Percentiles rank a stretch among this genome's conserved stretches.
Evolutionary conservation across 805 yeast genomes (phyloP).

Genomic region (Cyberlindnera lachancei): DNA sequence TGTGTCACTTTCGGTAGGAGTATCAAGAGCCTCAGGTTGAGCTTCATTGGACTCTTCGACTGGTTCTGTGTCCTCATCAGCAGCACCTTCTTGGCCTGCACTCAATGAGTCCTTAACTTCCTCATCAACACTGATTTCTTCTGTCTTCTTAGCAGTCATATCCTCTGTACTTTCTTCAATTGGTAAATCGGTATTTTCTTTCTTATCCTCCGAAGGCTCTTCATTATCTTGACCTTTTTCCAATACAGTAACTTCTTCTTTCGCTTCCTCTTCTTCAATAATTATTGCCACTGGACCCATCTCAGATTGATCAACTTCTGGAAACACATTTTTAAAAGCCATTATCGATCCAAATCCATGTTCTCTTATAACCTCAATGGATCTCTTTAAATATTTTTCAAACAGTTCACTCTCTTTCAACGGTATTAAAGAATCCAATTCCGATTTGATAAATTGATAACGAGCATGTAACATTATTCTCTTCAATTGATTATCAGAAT

Average conservation of each 20-base stretch:
- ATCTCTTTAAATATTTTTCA: conserved; percentile 65
- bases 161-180: too few relatives aligned
- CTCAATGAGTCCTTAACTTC: too few relatives aligned
- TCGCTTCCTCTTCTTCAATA: neutral
- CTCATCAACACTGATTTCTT: neutral
- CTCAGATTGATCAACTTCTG: conserved; percentile 25
- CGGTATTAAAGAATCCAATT: conserved; percentile 50
- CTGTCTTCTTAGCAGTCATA: too few relatives aligned
- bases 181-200: neutral
- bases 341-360: conserved; percentile 68
- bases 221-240: conserved; percentile 7
- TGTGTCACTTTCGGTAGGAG: too few relatives aligned
- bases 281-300: conserved; percentile 11
- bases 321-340: conserved; percentile 57
- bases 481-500: conserved; percentile 32
- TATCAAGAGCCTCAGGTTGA: neutral
- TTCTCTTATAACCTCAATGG: conserved; percentile 80
- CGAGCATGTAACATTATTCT: conserved; percentile 62
- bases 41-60: conserved; percentile 1
- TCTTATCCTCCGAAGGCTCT: conserved; percentile 9
- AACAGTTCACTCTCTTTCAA: conserved; percentile 42
- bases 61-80: conserved; percentile 1
- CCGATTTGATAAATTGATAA: conserved; percentile 55
- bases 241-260: conserved; percentile 1
- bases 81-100: conserved; percentile 1